Percentiles rank a stretch among this genome's conserved stretches.
Conservation (phyloP, 176 grass and related monocot genomes). For the Lolium multiflorum region DNA sequence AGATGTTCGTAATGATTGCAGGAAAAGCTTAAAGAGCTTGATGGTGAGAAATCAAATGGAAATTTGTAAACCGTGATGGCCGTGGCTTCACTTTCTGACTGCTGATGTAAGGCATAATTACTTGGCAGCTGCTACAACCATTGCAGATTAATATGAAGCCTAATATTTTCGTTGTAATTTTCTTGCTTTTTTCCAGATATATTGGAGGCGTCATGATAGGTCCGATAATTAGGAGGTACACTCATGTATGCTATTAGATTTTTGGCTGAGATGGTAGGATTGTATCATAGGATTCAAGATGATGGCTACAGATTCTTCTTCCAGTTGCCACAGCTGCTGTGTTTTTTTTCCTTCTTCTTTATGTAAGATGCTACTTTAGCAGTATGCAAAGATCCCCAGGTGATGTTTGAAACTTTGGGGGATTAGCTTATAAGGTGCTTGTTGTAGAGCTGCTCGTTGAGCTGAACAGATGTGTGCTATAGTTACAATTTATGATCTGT, state of each 20-base stretch:
- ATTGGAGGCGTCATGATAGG: conserved; percentile 50
- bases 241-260: conserved; percentile 51
- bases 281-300: conserved; percentile 66
- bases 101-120: conserved; percentile 57
- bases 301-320: conserved; percentile 58
- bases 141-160: neutral
- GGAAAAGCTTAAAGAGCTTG: conserved; percentile 65
- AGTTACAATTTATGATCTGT: conserved; percentile 36
- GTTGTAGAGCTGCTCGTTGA: conserved; percentile 56
- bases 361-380: conserved; percentile 40
- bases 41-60: conserved; percentile 61
- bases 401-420: conserved; percentile 53
- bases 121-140: neutral
- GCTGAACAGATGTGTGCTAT: conserved; percentile 29
- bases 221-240: conserved; percentile 34
- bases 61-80: conserved; percentile 46
- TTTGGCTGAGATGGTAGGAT: conserved; percentile 51
- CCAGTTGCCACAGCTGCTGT: conserved; percentile 18
- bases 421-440: conserved; percentile 48
- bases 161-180: conserved; percentile 23
- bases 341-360: conserved; percentile 7
- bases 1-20: conserved; percentile 39
- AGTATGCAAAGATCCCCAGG: conserved; percentile 37
- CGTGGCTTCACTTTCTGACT: conserved; percentile 53
- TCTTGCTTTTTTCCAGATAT: conserved; percentile 51